These are phyloP conservation scores for Fusarium torreyae DNA, from an alignment of 2,329 filamentous ascomycete species.

Conservation along the genomic window DNA sequence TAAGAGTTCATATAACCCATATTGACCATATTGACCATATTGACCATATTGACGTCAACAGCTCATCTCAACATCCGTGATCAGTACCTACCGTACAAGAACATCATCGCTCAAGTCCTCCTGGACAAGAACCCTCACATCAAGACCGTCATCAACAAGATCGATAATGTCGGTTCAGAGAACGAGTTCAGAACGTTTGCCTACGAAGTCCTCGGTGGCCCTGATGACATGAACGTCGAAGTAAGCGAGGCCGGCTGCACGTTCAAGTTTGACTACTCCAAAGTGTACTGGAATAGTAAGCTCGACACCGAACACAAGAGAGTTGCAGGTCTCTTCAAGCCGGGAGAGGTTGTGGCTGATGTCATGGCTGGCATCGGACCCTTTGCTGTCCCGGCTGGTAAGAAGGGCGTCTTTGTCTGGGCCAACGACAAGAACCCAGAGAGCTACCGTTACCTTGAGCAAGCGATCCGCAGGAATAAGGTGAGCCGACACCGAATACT, in stretches of 20 bases:
- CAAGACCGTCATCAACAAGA: conserved; percentile 95
- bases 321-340: conserved; percentile 80
- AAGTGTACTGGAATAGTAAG: conserved; percentile 98
- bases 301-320: conserved; percentile 91
- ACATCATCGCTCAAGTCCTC: conserved; percentile 86
- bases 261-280: conserved; percentile 95
- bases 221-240: conserved; percentile 86
- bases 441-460: conserved; percentile 79
- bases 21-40: conserved; percentile 25
- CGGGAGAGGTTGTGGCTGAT: conserved; percentile 92
- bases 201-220: conserved; percentile 90
- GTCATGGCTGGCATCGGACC: conserved; percentile 98
- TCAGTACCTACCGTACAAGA: conserved; percentile 86
- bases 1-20: neutral
- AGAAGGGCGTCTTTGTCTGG: conserved; percentile 92
- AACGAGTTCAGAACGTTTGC: conserved; percentile 92
- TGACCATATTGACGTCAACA: conserved; percentile 50
- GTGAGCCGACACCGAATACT: conserved; percentile 59
- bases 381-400: conserved; percentile 92
- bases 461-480: conserved; percentile 84
- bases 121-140: conserved; percentile 89
- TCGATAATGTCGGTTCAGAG: conserved; percentile 86
- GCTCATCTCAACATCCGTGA: conserved; percentile 93
- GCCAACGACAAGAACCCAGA: conserved; percentile 98
- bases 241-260: conserved; percentile 85